Evolutionary conservation across 352 stramenopile genomes (phyloP).

Genomic region (Globisporangium paroecandrum): DNA sequence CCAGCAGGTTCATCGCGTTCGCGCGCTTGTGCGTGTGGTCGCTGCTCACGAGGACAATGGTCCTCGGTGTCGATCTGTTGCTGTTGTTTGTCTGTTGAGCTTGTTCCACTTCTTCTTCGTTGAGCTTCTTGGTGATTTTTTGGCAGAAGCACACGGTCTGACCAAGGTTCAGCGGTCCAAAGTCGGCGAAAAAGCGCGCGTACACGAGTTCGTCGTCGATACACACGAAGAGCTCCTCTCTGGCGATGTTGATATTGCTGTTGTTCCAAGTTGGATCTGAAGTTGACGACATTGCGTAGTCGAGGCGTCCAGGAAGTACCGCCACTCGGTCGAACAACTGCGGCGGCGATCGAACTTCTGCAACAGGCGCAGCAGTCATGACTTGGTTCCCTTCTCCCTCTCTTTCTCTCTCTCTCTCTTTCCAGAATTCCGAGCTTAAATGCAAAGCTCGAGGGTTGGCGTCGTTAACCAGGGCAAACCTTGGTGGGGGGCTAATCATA

Average conservation of each 20-base stretch:
- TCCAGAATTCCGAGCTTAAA: not conserved
- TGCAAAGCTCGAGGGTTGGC: not conserved
- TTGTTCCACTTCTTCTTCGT: not conserved
- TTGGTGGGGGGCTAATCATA: not conserved
- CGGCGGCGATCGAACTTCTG: no score
- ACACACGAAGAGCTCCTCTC: conserved; percentile 27
- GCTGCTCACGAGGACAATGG: conserved; percentile 86
- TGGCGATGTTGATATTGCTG: not conserved
- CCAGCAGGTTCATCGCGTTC: conserved; percentile 91
- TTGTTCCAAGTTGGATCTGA: not conserved
- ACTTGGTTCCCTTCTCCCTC: not conserved
- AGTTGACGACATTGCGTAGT: not conserved
- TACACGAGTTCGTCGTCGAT: conserved; percentile 88
- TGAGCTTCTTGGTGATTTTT: conserved; percentile 48
- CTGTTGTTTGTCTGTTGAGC: not conserved
- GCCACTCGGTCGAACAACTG: conserved; percentile 2
- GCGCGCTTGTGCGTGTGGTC: conserved; percentile 82
- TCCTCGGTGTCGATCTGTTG: conserved; percentile 30
- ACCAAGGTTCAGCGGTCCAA: conserved; percentile 93
- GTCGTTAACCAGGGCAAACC: not conserved
- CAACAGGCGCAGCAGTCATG: not conserved
- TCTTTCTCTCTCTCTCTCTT: not conserved
- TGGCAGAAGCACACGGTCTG: conserved; percentile 91
- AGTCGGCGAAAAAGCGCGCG: conserved; percentile 98
- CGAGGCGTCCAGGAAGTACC: conserved; percentile 7